phyloP scores from a whole-genome alignment of 441 rosid species.

The Populus hybrid region DNA sequence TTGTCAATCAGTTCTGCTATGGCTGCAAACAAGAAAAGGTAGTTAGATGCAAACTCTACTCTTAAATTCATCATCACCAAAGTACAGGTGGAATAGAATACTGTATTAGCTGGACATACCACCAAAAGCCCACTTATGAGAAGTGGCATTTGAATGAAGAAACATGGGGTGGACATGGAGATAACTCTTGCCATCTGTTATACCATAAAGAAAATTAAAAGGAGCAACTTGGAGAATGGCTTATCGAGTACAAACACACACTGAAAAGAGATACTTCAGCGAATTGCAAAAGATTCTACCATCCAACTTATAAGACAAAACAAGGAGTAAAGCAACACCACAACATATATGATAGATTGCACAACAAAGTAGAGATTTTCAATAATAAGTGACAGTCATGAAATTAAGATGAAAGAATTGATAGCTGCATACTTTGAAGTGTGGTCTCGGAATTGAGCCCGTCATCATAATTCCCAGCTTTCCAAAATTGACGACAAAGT shows the following conservation, averaged over 20 bases:
- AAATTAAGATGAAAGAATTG: neutral
- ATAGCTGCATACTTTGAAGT: constrained; percentile 53
- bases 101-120: constrained; percentile 42
- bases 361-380: neutral
- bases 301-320: neutral
- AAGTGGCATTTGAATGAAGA: constrained; percentile 92
- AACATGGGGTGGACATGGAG: constrained; percentile 84
- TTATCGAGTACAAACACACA: neutral
- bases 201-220: constrained; percentile 1
- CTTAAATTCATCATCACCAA: neutral
- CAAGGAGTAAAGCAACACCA: neutral
- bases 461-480: constrained; percentile 59
- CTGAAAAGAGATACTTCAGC: constrained; percentile 1
- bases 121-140: constrained; percentile 89
- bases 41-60: constrained; percentile 7
- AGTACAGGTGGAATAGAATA: constrained; percentile 3
- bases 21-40: constrained; percentile 50
- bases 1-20: constrained; percentile 95
- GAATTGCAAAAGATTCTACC: neutral
- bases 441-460: constrained; percentile 44
- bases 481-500: constrained; percentile 77
- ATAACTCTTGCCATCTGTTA: constrained; percentile 56
- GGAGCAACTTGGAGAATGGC: neutral
- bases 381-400: neutral
- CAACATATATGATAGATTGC: neutral